Evolutionary conservation across 345 rosid genomes (phyloP).

Genomic region (Hibiscus tridactylites): DNA sequence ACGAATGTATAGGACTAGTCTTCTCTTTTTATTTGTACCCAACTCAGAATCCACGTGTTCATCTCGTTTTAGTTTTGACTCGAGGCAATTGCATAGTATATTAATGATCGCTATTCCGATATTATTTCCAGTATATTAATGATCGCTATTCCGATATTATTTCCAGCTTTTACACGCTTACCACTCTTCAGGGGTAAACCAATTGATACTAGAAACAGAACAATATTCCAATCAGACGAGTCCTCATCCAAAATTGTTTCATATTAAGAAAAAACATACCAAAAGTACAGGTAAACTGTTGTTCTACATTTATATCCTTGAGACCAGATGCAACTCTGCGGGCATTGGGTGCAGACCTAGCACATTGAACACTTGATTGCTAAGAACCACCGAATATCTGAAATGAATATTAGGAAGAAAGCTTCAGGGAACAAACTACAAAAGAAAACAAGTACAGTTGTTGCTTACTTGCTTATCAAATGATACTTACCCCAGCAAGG

Average conservation of each 20-base stretch:
- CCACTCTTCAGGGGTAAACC: neutral
- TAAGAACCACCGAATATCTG: conserved; percentile 53
- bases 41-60: neutral
- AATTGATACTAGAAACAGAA: neutral
- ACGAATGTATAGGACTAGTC: conserved; percentile 28
- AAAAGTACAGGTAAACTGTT: neutral
- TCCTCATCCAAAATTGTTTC: neutral
- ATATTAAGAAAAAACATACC: neutral
- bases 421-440: neutral
- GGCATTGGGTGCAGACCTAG: neutral
- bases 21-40: neutral
- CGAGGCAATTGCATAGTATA: neutral
- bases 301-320: neutral
- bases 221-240: neutral
- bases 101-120: neutral
- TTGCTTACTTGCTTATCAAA: neutral
- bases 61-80: neutral
- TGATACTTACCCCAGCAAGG: conserved; percentile 54
- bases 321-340: no score
- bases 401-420: neutral
- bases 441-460: neutral
- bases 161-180: neutral
- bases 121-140: neutral
- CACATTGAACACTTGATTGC: neutral
- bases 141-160: neutral